Evolutionary conservation across 140 eudicot species (phyloP), one percentile per base, ranked within the genome.

Genomic region (Bidens hawaiensis): DNA sequence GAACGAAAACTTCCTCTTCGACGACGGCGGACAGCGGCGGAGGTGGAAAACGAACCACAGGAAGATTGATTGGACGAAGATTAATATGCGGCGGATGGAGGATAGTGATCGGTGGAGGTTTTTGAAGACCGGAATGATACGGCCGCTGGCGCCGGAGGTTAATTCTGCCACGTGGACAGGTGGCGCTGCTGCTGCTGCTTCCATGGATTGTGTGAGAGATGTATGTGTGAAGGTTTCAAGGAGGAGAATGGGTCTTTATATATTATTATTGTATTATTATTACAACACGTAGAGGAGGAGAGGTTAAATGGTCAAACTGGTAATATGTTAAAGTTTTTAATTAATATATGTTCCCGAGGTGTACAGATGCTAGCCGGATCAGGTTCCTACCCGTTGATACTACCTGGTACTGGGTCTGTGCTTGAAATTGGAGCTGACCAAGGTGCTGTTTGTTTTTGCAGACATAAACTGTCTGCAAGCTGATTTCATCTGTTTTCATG

Each of bases 121-220:
- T 6, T 22, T 71, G 76, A 80, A 85, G 43, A 91, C 69, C 2
- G 99, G 96, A 18, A 93, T 88, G 54, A 93, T 85, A 4, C 99
- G 90, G 55, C 83, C 80, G 65, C 99, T 93, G 25, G 99, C 99
- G 21, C 99, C 99, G 78, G 99, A 93, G n/a, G 99, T 93, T 1
- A 93, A 75, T 82, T 93, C 87, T 68, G 82, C 95, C 75, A 81
- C 78, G 68, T 74, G 77, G n/a, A n/a, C n/a, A n/a, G n/a, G n/a
- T n/a, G n/a, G n/a, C n/a, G n/a, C n/a, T n/a, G n/a, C n/a, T 50
- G 75, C 47, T 8, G 80, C 16, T 52, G 79, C 70, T 74, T 70
- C 90, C 94, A 79, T 79, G 62, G 71, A 3, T 4, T 9, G 8
- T 30, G 36, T 30, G 6, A 30, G 7, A 3, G 7, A 30, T 30